Evolutionary conservation across 768 basidiomycete species (phyloP).

Genomic region (Leccinum broughii): DNA sequence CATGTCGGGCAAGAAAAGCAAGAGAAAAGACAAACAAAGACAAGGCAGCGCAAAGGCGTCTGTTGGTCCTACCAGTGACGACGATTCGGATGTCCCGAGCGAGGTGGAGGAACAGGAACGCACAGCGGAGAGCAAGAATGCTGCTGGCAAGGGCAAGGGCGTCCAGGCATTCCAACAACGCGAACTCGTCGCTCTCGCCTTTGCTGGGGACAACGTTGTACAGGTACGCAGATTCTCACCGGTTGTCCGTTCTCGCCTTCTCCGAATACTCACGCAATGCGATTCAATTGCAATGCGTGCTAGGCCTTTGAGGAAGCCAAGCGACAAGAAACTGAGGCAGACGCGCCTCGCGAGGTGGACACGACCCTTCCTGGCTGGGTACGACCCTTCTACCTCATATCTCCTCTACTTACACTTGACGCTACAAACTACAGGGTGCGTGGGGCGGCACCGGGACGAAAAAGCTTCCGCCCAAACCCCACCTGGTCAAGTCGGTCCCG

Average conservation of each 20-base stretch:
- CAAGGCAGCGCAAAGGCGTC: not conserved
- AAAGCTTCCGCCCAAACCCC: conserved; percentile 59
- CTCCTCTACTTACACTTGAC: not conserved
- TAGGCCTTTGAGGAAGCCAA: conserved; percentile 90
- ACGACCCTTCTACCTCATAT: conserved; percentile 26
- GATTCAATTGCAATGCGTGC: conserved; percentile 1
- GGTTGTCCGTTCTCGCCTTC: too few species aligned
- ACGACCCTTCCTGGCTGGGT: conserved; percentile 96
- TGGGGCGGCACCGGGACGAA: conserved; percentile 85
- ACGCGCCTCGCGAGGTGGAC: conserved; percentile 87
- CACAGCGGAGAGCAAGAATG: conserved; percentile 31
- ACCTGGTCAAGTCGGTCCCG: conserved; percentile 77
- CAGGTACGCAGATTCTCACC: conserved; percentile 51
- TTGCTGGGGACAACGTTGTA: conserved; percentile 96
- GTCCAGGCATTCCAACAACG: conserved; percentile 82
- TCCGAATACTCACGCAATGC: not conserved
- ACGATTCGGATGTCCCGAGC: conserved; percentile 58
- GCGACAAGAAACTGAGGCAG: conserved; percentile 74
- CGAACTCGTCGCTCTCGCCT: conserved; percentile 91
- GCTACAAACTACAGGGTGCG: conserved; percentile 59
- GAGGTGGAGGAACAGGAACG: conserved; percentile 56
- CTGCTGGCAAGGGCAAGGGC: conserved; percentile 26
- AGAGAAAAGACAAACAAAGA: conserved; percentile 15
- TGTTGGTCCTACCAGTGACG: conserved; percentile 23
- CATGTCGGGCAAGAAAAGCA: conserved; percentile 13